Evolutionary conservation across 1,284 basidiomycete genomes (phyloP), one percentile per base, ranked within the genome.

Genomic region (Fomitopsis betulina): DNA sequence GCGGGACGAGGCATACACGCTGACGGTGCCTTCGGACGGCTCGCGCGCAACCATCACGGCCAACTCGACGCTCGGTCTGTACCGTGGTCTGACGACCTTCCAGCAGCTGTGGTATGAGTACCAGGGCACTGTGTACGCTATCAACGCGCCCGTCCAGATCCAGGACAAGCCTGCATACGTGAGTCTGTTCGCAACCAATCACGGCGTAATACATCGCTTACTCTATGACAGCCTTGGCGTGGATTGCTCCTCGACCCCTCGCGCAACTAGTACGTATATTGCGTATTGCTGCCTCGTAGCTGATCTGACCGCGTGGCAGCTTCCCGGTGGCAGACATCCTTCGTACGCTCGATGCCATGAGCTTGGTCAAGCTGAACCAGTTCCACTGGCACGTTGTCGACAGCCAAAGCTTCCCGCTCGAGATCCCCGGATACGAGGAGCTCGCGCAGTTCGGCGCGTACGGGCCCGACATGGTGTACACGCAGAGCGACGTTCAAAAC

Each of bases 361-460:
- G 87, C 60, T 86, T 84, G 82, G 89, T 90, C 63, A 97, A 97
- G 78, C 85, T 92, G 59, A 89, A 84, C 68, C 81, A 81, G 30
- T 85, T 93, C 72, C 90, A 93, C 69, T 92, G 89, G 91, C 91
- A 94, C 67, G 79, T 90, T 54, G 87, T 88, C 37, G 86, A 89
- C 70, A 82, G 82, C 63, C 85, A 89, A 70, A 86, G 85, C 59
- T 95, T 91, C 79, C 91, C 92, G 0, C 76, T 94, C 17, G 75
- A 80, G 33, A 72, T 93, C 33, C 79, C 84, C 4, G 81, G 80
- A 7, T 87, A 83, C 68, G 77, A 80, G 2, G 81, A 88, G 57
- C 74, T 95, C 2, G 75, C 89, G 0, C 65, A 71, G 21, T 79
- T 81, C 21, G 92, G 89, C n/a, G 88, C 92, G 5, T 94, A 94